phyloP scores from a whole-genome alignment of 2,329 filamentous ascomycete genomes.

The Rasamsonia emersonii region DNA sequence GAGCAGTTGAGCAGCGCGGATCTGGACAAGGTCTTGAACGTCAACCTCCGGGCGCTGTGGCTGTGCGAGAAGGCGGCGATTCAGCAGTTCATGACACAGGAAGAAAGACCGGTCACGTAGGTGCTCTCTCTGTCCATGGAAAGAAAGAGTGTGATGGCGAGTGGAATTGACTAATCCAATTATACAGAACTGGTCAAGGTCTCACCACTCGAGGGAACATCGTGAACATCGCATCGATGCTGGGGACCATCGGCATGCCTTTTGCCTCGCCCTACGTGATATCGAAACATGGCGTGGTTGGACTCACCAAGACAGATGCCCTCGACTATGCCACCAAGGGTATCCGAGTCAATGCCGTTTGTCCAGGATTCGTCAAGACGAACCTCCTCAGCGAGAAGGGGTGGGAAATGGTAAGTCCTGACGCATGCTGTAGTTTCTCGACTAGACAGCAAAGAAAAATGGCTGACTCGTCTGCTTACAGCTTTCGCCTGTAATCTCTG shows the following conservation, averaged over 20 bases:
- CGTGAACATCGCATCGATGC: slow-evolving; percentile 1
- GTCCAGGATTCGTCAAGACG: slow-evolving; percentile 2
- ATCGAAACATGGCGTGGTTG: slow-evolving; percentile 1
- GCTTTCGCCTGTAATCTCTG: too few species aligned
- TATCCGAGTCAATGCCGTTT: slow-evolving; percentile 2
- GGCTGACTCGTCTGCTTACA: too few species aligned
- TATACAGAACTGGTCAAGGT: too few species aligned
- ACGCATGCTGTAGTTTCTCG: too few species aligned
- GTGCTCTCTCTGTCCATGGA: too few species aligned
- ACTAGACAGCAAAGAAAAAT: too few species aligned
- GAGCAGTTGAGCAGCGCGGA: background rate
- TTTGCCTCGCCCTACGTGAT: background rate
- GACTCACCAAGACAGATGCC: slow-evolving; percentile 1
- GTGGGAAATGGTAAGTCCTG: too few species aligned
- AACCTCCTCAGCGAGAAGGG: too few species aligned
- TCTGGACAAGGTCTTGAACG: slow-evolving; percentile 1
- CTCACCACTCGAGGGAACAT: slow-evolving; percentile 3
- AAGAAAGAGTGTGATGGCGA: background rate
- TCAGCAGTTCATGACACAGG: slow-evolving; percentile 1
- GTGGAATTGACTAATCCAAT: background rate
- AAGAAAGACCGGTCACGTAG: background rate
- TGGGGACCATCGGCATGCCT: slow-evolving; percentile 1
- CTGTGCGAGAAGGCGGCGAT: slow-evolving; percentile 1
- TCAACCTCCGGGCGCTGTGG: slow-evolving; percentile 2
- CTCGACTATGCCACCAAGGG: slow-evolving; percentile 1